Base-by-base conservation (phyloP, 768 basidiomycete species). In the Rhodotorula sphaerocarpa region DNA sequence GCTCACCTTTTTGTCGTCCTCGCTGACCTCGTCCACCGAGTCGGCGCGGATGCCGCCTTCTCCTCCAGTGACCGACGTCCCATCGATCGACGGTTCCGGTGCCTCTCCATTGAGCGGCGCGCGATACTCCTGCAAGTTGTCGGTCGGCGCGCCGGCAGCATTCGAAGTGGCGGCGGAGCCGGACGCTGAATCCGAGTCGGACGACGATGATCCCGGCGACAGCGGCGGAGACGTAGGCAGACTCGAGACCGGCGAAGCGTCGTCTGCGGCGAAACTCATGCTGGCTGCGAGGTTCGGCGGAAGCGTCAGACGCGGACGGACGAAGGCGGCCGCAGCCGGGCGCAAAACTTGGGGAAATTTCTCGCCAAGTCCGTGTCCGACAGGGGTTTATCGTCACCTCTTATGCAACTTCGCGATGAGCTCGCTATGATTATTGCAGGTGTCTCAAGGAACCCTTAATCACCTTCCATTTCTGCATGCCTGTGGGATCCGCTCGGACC, bases 41-140 rank as follows among this genome's bases (percentile, higher is more conserved):
- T 39, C 28, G 0, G 64, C 63, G 16, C 68, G 23, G 15, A 66
- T 11, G 0, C 61, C 68, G 16, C 61, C 60, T 47, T 63, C 68
- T 9, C 61, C 68, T 3, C 63, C 67, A 3, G 16, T 44, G 6
- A 57, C 61, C 23, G 54, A 57, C 3, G 61, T 69, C 0, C 68
- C 68, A 10, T 63, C 68, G 23, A 69, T 63, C 3, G 42, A 47
- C 15, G 68, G 64, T 34, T 69, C 68, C 2, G 68, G 68, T 2
- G 58, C 61, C 10, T 66, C 60, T 9, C 68, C 68, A 10, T 27
- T 53, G 3, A 69, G 41, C 1, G 68, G 68, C 3, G 64, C 68
- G n/a, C 54, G 27, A 57, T 65, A 69, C 11, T 65, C 56, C 25
- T 30, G 23, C 12, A 54, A 16, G 28, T 25, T 18, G 14, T n/a